Evolutionary conservation across 495 filamentous ascomycete species (phyloP).

Genomic region (Ascodesmis nigricans): DNA sequence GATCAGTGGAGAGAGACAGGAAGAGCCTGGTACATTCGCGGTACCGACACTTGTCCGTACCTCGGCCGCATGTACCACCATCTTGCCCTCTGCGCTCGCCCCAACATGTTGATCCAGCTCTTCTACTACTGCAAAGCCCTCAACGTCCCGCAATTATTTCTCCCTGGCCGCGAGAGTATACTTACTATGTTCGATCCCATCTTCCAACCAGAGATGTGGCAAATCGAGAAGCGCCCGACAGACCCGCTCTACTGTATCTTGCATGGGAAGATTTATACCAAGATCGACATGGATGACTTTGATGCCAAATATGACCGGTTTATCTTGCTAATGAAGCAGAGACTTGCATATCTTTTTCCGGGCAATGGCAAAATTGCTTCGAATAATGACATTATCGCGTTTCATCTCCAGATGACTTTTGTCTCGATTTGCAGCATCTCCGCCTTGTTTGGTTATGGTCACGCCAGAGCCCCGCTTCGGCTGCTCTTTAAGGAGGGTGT

Average conservation of each 20-base stretch:
- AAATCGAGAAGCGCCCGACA: constrained; percentile 8
- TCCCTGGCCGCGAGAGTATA: constrained; percentile 37
- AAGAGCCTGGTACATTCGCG: constrained; percentile 60
- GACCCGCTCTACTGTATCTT: constrained; percentile 31
- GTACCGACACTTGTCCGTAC: constrained; percentile 44
- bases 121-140: constrained; percentile 38
- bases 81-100: constrained; percentile 56
- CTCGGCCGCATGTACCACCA: constrained; percentile 68
- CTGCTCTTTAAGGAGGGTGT: constrained; percentile 9
- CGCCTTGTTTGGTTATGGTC: constrained; percentile 38
- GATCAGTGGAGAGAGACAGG: constrained; percentile 63
- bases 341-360: too few relatives aligned
- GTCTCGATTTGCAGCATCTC: constrained; percentile 41
- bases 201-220: constrained; percentile 23
- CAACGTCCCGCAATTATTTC: constrained; percentile 25
- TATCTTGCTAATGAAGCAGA: too few relatives aligned
- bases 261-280: constrained; percentile 35
- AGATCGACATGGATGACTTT: constrained; percentile 26
- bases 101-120: constrained; percentile 49
- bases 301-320: too few relatives aligned
- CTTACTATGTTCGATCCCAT: constrained; percentile 38
- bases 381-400: too few relatives aligned
- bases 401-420: too few relatives aligned
- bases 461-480: too few relatives aligned
- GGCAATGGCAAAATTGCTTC: too few relatives aligned